These are phyloP conservation scores for Zoysia matrella DNA, from an alignment of 202 grass and related monocot genomes.

Conservation along the genomic window DNA sequence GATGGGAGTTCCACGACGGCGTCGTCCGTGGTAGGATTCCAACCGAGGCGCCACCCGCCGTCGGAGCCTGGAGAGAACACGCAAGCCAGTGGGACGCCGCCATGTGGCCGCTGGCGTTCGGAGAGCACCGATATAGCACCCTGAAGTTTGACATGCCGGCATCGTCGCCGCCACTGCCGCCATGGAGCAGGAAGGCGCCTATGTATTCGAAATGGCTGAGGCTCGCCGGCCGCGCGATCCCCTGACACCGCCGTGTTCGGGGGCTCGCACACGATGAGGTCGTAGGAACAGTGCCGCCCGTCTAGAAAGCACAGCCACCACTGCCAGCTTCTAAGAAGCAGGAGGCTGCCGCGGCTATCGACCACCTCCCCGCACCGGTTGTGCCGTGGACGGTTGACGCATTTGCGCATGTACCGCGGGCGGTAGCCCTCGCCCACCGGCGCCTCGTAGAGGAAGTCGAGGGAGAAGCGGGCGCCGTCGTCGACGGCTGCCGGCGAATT, in stretches of 20 bases:
- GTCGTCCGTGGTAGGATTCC: background rate
- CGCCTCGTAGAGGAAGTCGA: background rate
- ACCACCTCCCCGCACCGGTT: background rate
- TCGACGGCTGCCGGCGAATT: background rate
- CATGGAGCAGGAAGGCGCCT: slow-evolving; percentile 31
- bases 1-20: background rate
- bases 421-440: background rate
- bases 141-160: slow-evolving; percentile 31
- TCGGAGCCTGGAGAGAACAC: slow-evolving; percentile 22
- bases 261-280: background rate
- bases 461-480: background rate
- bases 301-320: background rate
- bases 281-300: background rate
- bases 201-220: background rate
- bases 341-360: background rate
- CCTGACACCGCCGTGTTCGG: slow-evolving; percentile 28
- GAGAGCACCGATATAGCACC: background rate
- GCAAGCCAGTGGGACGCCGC: background rate
- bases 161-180: background rate
- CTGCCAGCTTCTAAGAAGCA: background rate
- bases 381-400: background rate
- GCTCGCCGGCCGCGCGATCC: slow-evolving; percentile 3
- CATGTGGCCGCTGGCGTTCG: background rate
- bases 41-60: background rate
- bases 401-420: background rate